phyloP scores from a whole-genome alignment of 2,329 filamentous ascomycete genomes.

The Diaporthe citrichinensis region DNA sequence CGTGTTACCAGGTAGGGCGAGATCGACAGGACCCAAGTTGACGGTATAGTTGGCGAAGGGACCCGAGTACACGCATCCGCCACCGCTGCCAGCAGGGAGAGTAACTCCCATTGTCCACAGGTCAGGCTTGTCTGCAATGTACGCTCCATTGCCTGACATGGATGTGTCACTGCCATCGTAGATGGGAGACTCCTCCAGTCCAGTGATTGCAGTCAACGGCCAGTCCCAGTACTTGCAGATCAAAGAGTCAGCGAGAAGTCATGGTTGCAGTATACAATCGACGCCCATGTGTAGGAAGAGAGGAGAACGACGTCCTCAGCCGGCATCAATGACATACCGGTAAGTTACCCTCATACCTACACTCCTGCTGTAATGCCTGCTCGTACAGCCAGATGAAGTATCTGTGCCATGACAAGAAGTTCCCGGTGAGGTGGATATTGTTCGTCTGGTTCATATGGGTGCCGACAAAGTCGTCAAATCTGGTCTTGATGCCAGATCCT shows the following conservation, averaged over 20 bases:
- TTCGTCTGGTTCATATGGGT: conserved; percentile 63
- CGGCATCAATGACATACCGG: conserved; percentile 25
- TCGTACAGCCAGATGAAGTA: conserved; percentile 33
- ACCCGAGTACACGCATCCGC: conserved; percentile 67
- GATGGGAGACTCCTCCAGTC: conserved; percentile 62
- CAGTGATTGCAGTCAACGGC: conserved; percentile 57
- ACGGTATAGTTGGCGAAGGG: conserved; percentile 61
- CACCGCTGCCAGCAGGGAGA: conserved; percentile 64
- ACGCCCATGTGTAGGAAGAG: no score
- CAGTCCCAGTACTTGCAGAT: conserved; percentile 59
- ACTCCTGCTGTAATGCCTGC: conserved; percentile 26
- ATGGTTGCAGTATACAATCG: no score
- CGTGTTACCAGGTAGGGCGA: conserved; percentile 43
- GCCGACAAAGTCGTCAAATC: conserved; percentile 63
- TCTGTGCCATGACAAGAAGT: conserved; percentile 35
- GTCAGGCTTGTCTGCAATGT: conserved; percentile 49
- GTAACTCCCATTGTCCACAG: conserved; percentile 21
- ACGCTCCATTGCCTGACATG: conserved; percentile 60
- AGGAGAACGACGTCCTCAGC: neutral
- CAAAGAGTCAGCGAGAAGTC: neutral
- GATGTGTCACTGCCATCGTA: conserved; percentile 64
- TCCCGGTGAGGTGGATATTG: conserved; percentile 51
- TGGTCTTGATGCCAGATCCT: conserved; percentile 1
- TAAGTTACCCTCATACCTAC: conserved; percentile 41
- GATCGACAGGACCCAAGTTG: conserved; percentile 56